phyloP scores from a whole-genome alignment of 1,139 yeast genomes.

The Geotrichum histeridarum region DNA sequence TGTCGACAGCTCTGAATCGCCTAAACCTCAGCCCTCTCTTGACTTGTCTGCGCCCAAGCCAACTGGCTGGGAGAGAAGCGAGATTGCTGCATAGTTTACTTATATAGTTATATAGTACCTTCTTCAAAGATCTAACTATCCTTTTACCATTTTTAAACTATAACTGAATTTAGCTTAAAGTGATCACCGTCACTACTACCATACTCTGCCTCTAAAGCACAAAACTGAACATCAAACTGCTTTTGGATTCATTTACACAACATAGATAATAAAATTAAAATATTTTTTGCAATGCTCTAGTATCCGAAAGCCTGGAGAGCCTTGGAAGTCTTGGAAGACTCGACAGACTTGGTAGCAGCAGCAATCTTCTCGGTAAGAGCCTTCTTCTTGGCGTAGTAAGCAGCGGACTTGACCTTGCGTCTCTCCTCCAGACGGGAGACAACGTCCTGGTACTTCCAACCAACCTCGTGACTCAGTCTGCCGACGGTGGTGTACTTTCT shows the following conservation, averaged over 20 bases:
- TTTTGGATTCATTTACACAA: slow-evolving; percentile 12
- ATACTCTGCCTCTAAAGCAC: too few species aligned
- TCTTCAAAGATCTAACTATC: neutral
- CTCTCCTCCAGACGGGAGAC: slow-evolving; percentile 98
- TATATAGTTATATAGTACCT: neutral
- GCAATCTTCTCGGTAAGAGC: slow-evolving; percentile 89
- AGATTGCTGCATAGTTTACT: slow-evolving; percentile 35
- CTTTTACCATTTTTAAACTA: neutral
- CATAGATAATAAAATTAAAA: slow-evolving; percentile 19
- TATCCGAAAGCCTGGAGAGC: slow-evolving; percentile 21
- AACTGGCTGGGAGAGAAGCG: slow-evolving; percentile 64
- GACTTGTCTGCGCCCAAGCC: slow-evolving; percentile 42
- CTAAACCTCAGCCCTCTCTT: slow-evolving; percentile 51
- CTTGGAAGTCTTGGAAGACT: slow-evolving; percentile 18
- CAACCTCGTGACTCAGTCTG: slow-evolving; percentile 92
- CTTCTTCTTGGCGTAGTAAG: slow-evolving; percentile 97
- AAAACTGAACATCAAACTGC: neutral
- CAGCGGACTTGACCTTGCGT: slow-evolving; percentile 98
- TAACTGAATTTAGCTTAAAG: too few species aligned
- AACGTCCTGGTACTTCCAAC: slow-evolving; percentile 99
- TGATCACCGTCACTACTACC: too few species aligned
- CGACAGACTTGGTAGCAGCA: slow-evolving; percentile 60
- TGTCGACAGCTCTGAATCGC: slow-evolving; percentile 40
- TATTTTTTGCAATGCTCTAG: slow-evolving; percentile 11
- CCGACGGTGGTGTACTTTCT: slow-evolving; percentile 99